A percentile compares a stretch with the other conserved stretches of the same genome.
Evolutionary conservation across 257 asterid genomes (phyloP).

Genomic region (Solanum phureja): DNA sequence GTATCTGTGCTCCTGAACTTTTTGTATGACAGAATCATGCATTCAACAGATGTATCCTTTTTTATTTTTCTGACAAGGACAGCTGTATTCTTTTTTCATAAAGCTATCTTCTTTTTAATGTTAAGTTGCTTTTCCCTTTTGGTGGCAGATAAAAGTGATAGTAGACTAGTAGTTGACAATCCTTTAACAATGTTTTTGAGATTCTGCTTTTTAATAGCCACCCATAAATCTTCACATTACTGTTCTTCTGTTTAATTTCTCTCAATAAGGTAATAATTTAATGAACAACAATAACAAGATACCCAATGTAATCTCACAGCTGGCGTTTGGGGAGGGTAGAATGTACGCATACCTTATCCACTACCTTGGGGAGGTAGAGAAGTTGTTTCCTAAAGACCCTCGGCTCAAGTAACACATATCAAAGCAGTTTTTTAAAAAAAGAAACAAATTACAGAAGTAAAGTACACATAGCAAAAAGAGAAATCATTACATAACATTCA

Average conservation of each 20-base stretch:
- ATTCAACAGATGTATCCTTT: neutral
- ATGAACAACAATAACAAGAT: neutral
- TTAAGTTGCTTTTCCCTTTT: neutral
- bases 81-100: neutral
- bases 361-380: neutral
- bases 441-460: neutral
- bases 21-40: neutral
- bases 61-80: neutral
- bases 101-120: neutral
- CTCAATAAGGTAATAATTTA: neutral
- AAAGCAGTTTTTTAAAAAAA: neutral
- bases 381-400: neutral
- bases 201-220: neutral
- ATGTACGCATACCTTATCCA: neutral
- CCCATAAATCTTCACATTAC: neutral
- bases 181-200: neutral
- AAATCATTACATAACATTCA: neutral
- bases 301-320: neutral
- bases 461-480: neutral
- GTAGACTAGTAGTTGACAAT: neutral
- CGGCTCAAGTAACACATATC: neutral
- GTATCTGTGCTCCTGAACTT: neutral
- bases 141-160: neutral
- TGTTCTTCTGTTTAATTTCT: neutral
- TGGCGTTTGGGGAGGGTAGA: neutral